phyloP scores from a whole-genome alignment of 2,329 filamentous ascomycete genomes.

The Cladosporium velox region DNA sequence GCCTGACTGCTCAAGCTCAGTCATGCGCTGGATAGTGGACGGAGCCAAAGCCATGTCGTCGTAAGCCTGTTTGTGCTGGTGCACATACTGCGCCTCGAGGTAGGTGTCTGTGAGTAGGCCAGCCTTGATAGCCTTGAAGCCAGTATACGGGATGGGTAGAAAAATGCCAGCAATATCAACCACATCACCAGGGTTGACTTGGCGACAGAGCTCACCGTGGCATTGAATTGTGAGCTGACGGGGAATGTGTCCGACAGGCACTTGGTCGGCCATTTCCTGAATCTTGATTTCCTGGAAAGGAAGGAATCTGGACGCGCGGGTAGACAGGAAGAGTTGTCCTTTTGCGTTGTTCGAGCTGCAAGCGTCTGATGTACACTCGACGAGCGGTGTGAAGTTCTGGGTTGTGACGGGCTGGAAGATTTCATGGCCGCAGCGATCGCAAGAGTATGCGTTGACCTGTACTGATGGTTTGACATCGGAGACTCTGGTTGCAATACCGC shows the following conservation, averaged over 20 bases:
- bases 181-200: constrained; percentile 90
- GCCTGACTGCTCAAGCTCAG: constrained; percentile 78
- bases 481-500: constrained; percentile 90
- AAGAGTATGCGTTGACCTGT: constrained; percentile 97
- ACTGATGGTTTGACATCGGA: constrained; percentile 97
- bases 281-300: constrained; percentile 99
- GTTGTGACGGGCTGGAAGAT: constrained; percentile 95
- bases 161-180: constrained; percentile 95
- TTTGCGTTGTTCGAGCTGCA: constrained; percentile 89
- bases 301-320: constrained; percentile 93
- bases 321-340: constrained; percentile 89
- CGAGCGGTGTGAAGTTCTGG: constrained; percentile 85
- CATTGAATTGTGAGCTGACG: constrained; percentile 87
- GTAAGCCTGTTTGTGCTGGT: constrained; percentile 98
- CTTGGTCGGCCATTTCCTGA: constrained; percentile 98
- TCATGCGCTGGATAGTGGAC: constrained; percentile 77
- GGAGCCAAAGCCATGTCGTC: constrained; percentile 86
- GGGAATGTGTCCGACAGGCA: constrained; percentile 96
- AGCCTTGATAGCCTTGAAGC: constrained; percentile 94
- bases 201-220: constrained; percentile 80
- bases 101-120: constrained; percentile 97
- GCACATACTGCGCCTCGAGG: constrained; percentile 88
- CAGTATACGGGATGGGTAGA: constrained; percentile 96
- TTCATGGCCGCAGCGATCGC: constrained; percentile 92
- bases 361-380: constrained; percentile 84